A percentile compares a stretch with the other conserved stretches of the same genome.
Conservation (phyloP, 768 basidiomycete genomes). For the Leccinum barrowsii region DNA sequence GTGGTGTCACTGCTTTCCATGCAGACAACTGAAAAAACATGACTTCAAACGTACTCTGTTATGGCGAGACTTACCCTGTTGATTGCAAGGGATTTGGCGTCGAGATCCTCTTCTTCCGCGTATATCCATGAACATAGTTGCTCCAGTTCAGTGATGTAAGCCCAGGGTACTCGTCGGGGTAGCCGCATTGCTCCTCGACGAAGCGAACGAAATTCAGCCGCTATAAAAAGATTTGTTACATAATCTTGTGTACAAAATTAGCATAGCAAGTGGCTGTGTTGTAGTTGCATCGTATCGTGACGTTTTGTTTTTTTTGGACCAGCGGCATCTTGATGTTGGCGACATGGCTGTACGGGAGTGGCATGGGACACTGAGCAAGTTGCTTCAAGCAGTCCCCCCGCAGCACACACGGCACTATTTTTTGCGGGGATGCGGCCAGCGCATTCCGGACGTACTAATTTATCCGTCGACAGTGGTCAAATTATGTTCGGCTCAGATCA, state of each 20-base stretch:
- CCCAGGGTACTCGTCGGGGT: conserved; percentile 82
- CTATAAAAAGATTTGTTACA: no score
- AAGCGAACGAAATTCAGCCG: not conserved
- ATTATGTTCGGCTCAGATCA: not conserved
- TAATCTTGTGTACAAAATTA: no score
- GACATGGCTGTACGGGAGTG: not conserved
- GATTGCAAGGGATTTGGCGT: conserved; percentile 56
- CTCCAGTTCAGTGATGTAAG: conserved; percentile 63
- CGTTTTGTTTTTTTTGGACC: no score
- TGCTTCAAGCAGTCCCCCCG: not conserved
- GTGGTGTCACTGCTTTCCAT: conserved; percentile 68
- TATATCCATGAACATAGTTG: conserved; percentile 77
- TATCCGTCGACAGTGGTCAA: not conserved
- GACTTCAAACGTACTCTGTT: conserved; percentile 1
- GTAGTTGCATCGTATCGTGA: no score
- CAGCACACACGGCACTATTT: not conserved
- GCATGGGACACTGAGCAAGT: not conserved
- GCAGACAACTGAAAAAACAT: conserved; percentile 58
- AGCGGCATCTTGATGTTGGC: not conserved
- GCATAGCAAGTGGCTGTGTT: no score
- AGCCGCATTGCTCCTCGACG: conserved; percentile 50
- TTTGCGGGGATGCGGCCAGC: not conserved
- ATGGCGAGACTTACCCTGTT: conserved; percentile 49
- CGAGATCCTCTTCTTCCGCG: conserved; percentile 54
- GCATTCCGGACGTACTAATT: not conserved